Base-by-base conservation (phyloP, 1,284 basidiomycete species). In the Mycena sp. region DNA sequence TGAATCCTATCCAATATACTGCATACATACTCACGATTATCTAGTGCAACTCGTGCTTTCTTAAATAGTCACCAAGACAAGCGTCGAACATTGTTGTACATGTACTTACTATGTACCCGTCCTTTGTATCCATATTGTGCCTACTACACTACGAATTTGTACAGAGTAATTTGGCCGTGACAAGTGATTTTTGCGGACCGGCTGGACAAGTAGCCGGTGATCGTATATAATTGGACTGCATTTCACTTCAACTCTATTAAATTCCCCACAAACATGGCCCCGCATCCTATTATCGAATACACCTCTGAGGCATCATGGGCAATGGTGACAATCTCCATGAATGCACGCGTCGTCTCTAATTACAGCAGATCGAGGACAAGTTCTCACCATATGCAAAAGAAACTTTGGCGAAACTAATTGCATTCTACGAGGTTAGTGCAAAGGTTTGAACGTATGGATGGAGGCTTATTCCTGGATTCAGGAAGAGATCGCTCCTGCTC, bases 351-450 rank as follows among this genome's bases (percentile, higher is more conserved):
- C 59, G 21, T 63, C 54, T 38, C 68, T 56, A 21, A 59, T 30
- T 43, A 23, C 29, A 30, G 23, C 71, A 96, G 94, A 82, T 96
- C 60, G 93, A 96, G 80, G 91, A 94, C 83, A 94, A 93, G 79
- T 92, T 99, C 85, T 93, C 93, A 6, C 86, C 90, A 12, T 93
- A 86, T 71, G 97, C 90, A 38, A 96, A 95, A 80, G 89, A 95
- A 70, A 92, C 88, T 6, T 84, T 99, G 48, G 83, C 87, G 53
- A 95, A 92, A 72, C 85, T 99, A 59, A 87, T 98, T 72, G 80
- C 82, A 48, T 99, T 99, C 76, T 84, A 96, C 61, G 88, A 95
- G 80, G 95, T 93, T 66, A 69, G 86, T 44, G 35, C 25, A 26
- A 26, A 38, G 76, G 30, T 52, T 61, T 64, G 63, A 59, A 49